Evolutionary conservation across 2,329 filamentous ascomycete genomes (phyloP).

Genomic region (Teratosphaeria destructans): DNA sequence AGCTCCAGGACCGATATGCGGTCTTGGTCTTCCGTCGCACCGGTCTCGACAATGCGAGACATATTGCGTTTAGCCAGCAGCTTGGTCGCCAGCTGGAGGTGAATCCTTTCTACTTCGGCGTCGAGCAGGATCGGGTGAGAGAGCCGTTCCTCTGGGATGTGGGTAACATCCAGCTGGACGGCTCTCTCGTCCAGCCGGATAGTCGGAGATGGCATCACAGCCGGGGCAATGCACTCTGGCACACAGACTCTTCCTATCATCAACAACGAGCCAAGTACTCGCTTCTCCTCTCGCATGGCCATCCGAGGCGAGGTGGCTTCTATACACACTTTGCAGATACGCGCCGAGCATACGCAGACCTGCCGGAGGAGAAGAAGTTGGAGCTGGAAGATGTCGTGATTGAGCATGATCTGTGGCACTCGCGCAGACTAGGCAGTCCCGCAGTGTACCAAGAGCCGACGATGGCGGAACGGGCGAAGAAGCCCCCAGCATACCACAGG

Average conservation of each 20-base stretch:
- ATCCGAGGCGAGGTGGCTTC: neutral
- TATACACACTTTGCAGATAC: constrained; percentile 1
- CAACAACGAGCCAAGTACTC: neutral
- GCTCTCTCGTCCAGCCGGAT: neutral
- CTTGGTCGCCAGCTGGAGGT: neutral
- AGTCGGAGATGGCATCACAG: neutral
- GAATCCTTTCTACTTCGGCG: neutral
- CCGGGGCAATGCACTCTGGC: neutral
- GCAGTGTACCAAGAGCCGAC: neutral
- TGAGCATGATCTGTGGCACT: constrained; percentile 2
- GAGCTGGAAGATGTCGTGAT: neutral
- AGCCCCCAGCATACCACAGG: neutral
- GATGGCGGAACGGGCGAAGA: neutral
- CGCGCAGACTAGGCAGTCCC: neutral
- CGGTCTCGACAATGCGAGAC: neutral
- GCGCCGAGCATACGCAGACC: constrained; percentile 1
- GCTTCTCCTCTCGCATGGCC: neutral
- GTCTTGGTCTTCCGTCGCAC: neutral
- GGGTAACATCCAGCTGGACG: neutral
- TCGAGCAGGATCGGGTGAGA: neutral
- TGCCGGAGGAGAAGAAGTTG: neutral
- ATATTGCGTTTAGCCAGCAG: neutral
- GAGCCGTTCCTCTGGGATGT: neutral
- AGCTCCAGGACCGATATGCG: neutral
- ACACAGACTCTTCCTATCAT: constrained; percentile 1